A percentile compares a stretch with the other conserved stretches of the same genome.
Conservation (phyloP, 2,329 filamentous ascomycete species). For the Colletotrichum abscissum region DNA sequence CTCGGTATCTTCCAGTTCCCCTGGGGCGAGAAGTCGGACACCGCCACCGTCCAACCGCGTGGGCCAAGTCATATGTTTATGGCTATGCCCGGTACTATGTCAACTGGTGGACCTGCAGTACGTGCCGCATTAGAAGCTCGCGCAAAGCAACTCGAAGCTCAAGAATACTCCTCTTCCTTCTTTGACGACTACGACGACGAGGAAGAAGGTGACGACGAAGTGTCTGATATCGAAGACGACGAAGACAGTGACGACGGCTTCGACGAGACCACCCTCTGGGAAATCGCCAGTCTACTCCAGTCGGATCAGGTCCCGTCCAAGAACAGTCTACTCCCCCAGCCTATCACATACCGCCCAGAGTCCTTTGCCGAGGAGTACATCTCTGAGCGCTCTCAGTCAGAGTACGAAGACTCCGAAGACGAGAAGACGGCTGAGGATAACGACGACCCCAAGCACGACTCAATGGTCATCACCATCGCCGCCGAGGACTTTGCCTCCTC, state of each 20-base stretch:
- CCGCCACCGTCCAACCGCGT: conserved; percentile 55
- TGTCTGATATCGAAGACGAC: conserved; percentile 46
- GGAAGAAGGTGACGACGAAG: conserved; percentile 51
- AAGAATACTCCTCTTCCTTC: conserved; percentile 63
- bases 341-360: conserved; percentile 26
- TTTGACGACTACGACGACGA: conserved; percentile 71
- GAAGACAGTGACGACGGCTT: conserved; percentile 63
- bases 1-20: conserved; percentile 75
- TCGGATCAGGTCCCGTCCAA: conserved; percentile 63
- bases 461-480: conserved; percentile 47
- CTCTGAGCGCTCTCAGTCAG: conserved; percentile 42
- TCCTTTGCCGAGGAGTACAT: conserved; percentile 45
- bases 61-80: conserved; percentile 49
- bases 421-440: conserved; percentile 42
- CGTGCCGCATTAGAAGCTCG: conserved; percentile 46
- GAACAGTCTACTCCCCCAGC: conserved; percentile 58
- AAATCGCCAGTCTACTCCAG: conserved; percentile 70
- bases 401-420: conserved; percentile 34
- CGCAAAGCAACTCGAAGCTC: conserved; percentile 48
- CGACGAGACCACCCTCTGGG: conserved; percentile 72
- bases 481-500: conserved; percentile 38
- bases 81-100: conserved; percentile 65
- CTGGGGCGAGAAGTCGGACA: conserved; percentile 73
- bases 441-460: conserved; percentile 37
- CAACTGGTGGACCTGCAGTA: conserved; percentile 48